phyloP scores from a whole-genome alignment of 208 protist genomes.

The Trypanosoma conorhini region DNA sequence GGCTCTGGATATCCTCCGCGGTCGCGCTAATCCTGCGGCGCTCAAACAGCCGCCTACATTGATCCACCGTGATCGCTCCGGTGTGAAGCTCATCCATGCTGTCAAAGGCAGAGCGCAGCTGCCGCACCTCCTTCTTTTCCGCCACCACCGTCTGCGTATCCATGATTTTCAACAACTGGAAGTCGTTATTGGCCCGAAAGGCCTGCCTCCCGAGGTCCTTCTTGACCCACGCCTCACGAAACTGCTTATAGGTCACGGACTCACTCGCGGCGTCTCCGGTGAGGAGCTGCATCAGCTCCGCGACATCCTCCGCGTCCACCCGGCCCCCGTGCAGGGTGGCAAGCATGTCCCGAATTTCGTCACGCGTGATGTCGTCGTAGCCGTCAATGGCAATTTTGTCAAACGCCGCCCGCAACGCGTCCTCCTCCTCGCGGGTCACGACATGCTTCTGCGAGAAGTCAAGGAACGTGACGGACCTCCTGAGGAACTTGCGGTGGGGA shows the following conservation, averaged over 20 bases:
- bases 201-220: slow-evolving; percentile 67
- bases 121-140: slow-evolving; percentile 74
- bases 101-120: slow-evolving; percentile 84
- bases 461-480: slow-evolving; percentile 39
- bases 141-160: slow-evolving; percentile 72
- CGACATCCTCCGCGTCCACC: slow-evolving; percentile 57
- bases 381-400: slow-evolving; percentile 80
- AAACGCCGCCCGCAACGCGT: slow-evolving; percentile 68
- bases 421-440: slow-evolving; percentile 73
- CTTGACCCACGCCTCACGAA: slow-evolving; percentile 84
- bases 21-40: slow-evolving; percentile 52
- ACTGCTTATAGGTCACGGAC: slow-evolving; percentile 78
- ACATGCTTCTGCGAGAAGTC: slow-evolving; percentile 58
- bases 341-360: slow-evolving; percentile 87
- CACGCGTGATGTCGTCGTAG: slow-evolving; percentile 74
- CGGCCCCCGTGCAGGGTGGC: slow-evolving; percentile 66
- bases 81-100: slow-evolving; percentile 81
- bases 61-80: slow-evolving; percentile 67
- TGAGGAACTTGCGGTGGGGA: slow-evolving; percentile 41
- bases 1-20: slow-evolving; percentile 62
- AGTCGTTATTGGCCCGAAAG: slow-evolving; percentile 62
- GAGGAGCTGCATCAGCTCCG: slow-evolving; percentile 76
- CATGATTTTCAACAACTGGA: slow-evolving; percentile 85
- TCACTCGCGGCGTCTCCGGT: slow-evolving; percentile 53
- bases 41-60: slow-evolving; percentile 73